Conservation (phyloP, 495 filamentous ascomycete species). For the Daldinia vernicosa region DNA sequence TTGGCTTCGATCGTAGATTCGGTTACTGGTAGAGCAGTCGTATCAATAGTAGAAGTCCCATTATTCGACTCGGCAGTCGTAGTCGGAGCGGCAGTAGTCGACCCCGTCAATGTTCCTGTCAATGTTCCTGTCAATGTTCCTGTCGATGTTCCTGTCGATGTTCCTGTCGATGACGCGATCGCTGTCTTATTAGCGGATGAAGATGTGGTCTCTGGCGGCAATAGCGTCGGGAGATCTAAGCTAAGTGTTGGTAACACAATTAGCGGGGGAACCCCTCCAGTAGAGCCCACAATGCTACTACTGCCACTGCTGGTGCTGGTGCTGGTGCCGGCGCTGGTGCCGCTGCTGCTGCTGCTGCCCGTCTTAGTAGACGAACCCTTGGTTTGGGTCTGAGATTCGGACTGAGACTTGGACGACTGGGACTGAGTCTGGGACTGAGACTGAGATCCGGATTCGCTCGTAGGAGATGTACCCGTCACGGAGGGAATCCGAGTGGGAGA, state of each 20-base stretch:
- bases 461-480: constrained; percentile 11
- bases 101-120: constrained; percentile 1
- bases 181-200: constrained; percentile 31
- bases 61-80: constrained; percentile 24
- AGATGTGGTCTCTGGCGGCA: constrained; percentile 28
- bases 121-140: no score
- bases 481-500: constrained; percentile 10
- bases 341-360: not conserved
- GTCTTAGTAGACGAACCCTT: not conserved
- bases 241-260: constrained; percentile 38
- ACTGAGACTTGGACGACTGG: not conserved
- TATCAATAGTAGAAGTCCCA: not conserved
- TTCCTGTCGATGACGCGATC: constrained; percentile 17
- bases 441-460: constrained; percentile 23
- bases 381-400: not conserved
- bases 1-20: constrained; percentile 25
- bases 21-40: constrained; percentile 22
- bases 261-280: constrained; percentile 28
- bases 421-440: constrained; percentile 15
- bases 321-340: not conserved
- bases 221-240: constrained; percentile 21
- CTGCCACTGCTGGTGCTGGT: not conserved
- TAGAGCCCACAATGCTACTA: constrained; percentile 19
- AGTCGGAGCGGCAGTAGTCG: constrained; percentile 1
- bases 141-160: constrained; percentile 8